These are phyloP conservation scores for Spongospora subterranea DNA, from an alignment of 208 protist genomes.

Conservation along the genomic window DNA sequence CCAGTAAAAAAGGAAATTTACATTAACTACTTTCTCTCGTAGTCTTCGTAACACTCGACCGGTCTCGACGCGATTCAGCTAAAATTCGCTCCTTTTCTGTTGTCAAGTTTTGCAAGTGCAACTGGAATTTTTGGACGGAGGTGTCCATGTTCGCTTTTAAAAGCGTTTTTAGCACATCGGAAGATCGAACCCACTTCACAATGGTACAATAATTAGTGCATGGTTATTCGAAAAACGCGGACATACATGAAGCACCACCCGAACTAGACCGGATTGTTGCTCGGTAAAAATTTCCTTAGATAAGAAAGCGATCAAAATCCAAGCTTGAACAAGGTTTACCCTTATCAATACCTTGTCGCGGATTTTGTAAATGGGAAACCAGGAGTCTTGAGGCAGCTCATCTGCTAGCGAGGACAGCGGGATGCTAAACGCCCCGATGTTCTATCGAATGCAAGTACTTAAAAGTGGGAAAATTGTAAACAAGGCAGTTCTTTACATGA, in stretches of 20 bases:
- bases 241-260: conserved; percentile 1
- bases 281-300: neutral
- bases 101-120: neutral
- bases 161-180: neutral
- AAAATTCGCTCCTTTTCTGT: neutral
- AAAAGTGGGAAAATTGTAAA: neutral
- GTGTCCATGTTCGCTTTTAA: neutral
- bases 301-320: neutral
- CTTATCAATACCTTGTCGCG: conserved; percentile 38
- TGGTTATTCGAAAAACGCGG: too few species aligned
- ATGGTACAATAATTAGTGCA: neutral
- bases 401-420: neutral
- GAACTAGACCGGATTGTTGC: neutral
- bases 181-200: neutral
- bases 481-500: neutral
- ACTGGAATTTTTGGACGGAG: neutral
- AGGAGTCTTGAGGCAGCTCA: neutral
- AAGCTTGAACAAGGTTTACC: neutral
- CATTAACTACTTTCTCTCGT: neutral
- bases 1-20: neutral
- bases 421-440: neutral
- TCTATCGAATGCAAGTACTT: neutral
- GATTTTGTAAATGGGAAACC: neutral
- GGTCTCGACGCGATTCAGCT: conserved; percentile 8
- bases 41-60: neutral